Conservation (phyloP, 2,329 filamentous ascomycete species). For the Sarocladium oryzae region DNA sequence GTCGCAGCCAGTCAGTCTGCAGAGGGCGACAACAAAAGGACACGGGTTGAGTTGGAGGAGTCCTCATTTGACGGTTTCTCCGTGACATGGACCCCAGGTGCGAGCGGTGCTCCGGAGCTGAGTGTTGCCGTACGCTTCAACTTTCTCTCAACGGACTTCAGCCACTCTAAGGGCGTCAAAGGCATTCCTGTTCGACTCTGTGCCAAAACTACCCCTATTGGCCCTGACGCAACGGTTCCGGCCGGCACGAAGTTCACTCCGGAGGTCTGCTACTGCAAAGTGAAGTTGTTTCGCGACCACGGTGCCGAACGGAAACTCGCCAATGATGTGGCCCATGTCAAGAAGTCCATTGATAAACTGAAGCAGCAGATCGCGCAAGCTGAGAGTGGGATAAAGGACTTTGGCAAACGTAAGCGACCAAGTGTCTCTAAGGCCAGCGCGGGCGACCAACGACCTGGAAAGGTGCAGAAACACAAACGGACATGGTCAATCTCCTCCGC, state of each 20-base stretch:
- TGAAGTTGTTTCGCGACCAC: constrained; percentile 94
- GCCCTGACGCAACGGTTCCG: constrained; percentile 39
- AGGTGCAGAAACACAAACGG: constrained; percentile 82
- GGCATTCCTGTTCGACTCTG: constrained; percentile 92
- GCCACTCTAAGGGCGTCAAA: constrained; percentile 97
- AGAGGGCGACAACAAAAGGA: constrained; percentile 58
- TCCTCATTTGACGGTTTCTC: constrained; percentile 93
- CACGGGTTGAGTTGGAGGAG: constrained; percentile 63
- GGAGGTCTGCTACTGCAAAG: constrained; percentile 91
- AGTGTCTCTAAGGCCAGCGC: constrained; percentile 37
- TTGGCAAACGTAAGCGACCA: constrained; percentile 56
- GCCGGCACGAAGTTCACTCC: constrained; percentile 38
- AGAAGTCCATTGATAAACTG: constrained; percentile 93
- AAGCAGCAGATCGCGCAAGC: constrained; percentile 87
- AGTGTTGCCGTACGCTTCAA: constrained; percentile 92
- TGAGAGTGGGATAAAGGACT: constrained; percentile 61
- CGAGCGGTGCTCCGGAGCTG: constrained; percentile 65
- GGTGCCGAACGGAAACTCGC: constrained; percentile 91
- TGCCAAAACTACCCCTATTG: constrained; percentile 72
- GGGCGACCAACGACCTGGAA: constrained; percentile 61
- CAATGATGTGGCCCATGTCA: constrained; percentile 90
- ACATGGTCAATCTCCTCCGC: constrained; percentile 92
- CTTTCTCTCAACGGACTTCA: constrained; percentile 97
- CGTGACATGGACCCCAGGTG: constrained; percentile 76
- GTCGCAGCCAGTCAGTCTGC: constrained; percentile 60